Base-by-base conservation (phyloP, 169 alveolate species). In the Eimeria sp. region DNA sequence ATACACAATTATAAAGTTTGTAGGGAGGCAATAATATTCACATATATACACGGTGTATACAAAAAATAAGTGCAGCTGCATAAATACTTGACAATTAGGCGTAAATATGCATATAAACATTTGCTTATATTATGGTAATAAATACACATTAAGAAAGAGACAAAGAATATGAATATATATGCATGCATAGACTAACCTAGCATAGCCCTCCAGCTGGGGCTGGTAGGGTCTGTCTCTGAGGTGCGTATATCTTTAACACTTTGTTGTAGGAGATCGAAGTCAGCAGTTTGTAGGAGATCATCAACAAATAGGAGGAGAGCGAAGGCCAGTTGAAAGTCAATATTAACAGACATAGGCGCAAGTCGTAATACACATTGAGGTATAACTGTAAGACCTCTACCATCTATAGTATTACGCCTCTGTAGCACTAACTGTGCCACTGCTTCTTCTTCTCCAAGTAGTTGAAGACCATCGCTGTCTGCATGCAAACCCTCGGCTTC, bases 191-290 rank as follows among this genome's bases (percentile, higher is more conserved):
- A 11, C 45, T 61, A 18, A 92, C 96, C 96, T 25, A 94, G 89
- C 65, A 94, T 89, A 14, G 96, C 94, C 25, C 95, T 30, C 96
- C 96, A 94, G 49, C 80, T 89, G 57, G 93, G 83, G 63, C 96
- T 86, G 16, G 6, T 25, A 5, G 88, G 22, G 61, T 84, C 95
- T 30, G 49, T 34, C 78, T 94, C 96, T 47, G 90, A 67, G 54
- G 93, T 86, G 14, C 96, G 96, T n/a, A 94, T 63, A n/a, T 83
- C 93, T 65, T 94, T 94, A 14, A 94, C 94, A 40, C 95, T 94
- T 40, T 94, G 93, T 47, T 94, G 96, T n/a, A 94, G 94, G 13
- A 94, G 58, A 57, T 94, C 94, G 13, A 94, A 54, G 87, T 94
- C 84, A 20, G 83, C 58, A 34, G 96, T 94, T 61, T 92, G 34